A percentile compares a stretch with the other conserved stretches of the same genome.
Conservation (phyloP, 2,329 filamentous ascomycete species). For the Teratosphaeria gauchensis region DNA sequence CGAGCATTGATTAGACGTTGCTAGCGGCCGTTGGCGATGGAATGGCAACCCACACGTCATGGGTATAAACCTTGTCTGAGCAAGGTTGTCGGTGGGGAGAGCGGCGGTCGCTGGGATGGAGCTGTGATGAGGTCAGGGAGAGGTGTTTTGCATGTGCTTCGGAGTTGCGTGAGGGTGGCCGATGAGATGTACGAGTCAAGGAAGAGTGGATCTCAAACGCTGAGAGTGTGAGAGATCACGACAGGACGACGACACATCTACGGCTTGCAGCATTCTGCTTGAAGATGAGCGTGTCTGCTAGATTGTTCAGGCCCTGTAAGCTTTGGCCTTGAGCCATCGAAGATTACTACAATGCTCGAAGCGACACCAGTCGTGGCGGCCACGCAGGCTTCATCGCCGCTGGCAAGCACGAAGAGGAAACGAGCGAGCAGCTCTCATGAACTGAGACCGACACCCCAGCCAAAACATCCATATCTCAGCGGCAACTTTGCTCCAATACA, state of each 20-base stretch:
- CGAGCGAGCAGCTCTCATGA: slow-evolving; percentile 15
- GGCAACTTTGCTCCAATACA: slow-evolving; percentile 63
- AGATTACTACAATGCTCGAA: slow-evolving; percentile 5
- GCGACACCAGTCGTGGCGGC: not conserved
- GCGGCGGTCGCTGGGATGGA: not conserved
- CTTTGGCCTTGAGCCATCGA: not conserved
- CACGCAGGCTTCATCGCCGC: slow-evolving; percentile 1
- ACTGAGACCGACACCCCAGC: slow-evolving; percentile 21
- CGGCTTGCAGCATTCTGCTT: not conserved
- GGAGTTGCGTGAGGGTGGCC: not conserved
- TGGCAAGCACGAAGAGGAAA: slow-evolving; percentile 23
- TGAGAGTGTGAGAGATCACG: not conserved
- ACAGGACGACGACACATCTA: not conserved
- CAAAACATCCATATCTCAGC: slow-evolving; percentile 41
- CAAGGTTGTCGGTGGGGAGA: not conserved
- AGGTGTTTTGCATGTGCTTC: not conserved
- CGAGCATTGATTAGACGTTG: not conserved
- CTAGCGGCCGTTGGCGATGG: not conserved
- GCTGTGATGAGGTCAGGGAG: not conserved
- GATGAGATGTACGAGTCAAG: not conserved
- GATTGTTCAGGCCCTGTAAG: not conserved
- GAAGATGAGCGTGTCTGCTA: not conserved
- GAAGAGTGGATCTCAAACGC: not conserved
- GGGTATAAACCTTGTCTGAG: not conserved
- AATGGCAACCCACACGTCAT: not conserved